Evolutionary conservation across 176 grass and related monocot species (phyloP), one percentile per base, ranked within the genome.

Genomic region (Metroxylon sagu): DNA sequence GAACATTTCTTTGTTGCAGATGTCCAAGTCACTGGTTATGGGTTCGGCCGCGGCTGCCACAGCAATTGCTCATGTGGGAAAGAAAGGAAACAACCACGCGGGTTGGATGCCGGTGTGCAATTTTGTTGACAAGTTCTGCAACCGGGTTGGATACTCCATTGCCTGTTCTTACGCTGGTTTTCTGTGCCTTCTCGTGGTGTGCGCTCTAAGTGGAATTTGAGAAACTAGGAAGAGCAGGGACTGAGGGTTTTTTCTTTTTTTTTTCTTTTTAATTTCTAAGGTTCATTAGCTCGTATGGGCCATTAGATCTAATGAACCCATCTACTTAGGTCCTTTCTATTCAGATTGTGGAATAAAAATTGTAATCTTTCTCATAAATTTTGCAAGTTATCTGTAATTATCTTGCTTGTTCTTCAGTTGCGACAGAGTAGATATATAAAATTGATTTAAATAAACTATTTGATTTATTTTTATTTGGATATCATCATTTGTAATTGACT

Each of bases 21-120:
- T 16, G 16, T 29, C 43, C 0, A 65, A 51, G 62, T 35, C 5
- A 1, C 48, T 65, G 19, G 62, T 50, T n/a, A 50, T 50, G 19
- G 62, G 43, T 15, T 18, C 48, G 5, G 48, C 62, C 2, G 62
- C 39, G 3, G 12, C 62, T 1, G 62, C 35, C 0, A 49, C 19
- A 6, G 35, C 62, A 1, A 50, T 49, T 5, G 61, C 39, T 7
- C 15, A 25, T 4, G 18, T 64, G 61, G 61, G 18, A 18, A 65
- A 65, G 62, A 18, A 65, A 6, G 62, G 62, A 18, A 65, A 65
- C 48, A 50, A 14, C 21, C 18, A 26, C 18, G 51, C 5, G 5
- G 62, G 62, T 8, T 65, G 62, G 62, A n/a, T 65, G 12, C 19
- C 5, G 43, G 62, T 65, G 48, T 65, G 62, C 62, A 17, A 65